phyloP scores from a whole-genome alignment of 129 eudicot genomes.

The Flaveria trinervia region DNA sequence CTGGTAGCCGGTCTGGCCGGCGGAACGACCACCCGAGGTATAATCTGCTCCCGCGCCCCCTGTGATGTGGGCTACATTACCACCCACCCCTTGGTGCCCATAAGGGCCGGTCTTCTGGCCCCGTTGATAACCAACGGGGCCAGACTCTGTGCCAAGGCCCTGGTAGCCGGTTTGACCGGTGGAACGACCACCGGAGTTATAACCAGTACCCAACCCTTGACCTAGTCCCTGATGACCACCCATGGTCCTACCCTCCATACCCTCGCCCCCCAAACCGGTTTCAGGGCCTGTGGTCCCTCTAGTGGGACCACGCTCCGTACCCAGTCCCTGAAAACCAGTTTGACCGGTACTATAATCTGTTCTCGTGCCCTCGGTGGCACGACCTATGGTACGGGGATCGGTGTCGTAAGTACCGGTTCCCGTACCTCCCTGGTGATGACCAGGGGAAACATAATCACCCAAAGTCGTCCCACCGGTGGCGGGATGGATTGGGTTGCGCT shows the following conservation, averaged over 20 bases:
- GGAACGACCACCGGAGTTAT: not conserved
- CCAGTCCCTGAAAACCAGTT: slow-evolving; percentile 17
- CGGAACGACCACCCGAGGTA: not conserved
- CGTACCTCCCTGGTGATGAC: slow-evolving; percentile 14
- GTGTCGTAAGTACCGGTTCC: slow-evolving; percentile 6
- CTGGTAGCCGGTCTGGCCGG: slow-evolving; percentile 14
- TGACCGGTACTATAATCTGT: not conserved
- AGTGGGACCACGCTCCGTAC: not conserved
- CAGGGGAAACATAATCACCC: slow-evolving; percentile 37
- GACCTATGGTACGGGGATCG: not conserved
- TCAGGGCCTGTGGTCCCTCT: not conserved
- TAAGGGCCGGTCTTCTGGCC: not conserved
- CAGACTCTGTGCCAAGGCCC: slow-evolving; percentile 3
- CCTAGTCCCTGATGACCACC: too few relatives aligned
- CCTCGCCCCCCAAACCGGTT: not conserved
- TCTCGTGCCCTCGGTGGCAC: not conserved
- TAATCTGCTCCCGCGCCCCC: not conserved
- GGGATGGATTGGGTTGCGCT: slow-evolving; percentile 34
- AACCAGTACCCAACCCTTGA: slow-evolving; percentile 15
- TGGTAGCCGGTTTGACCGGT: slow-evolving; percentile 17
- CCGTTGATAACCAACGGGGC: not conserved
- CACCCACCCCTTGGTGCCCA: slow-evolving; percentile 18
- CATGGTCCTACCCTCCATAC: not conserved
- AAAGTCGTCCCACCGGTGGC: slow-evolving; percentile 34
- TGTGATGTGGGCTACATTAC: not conserved